phyloP scores from a whole-genome alignment of 2,329 filamentous ascomycete genomes.

The Exophiala phaeomuriformis region DNA sequence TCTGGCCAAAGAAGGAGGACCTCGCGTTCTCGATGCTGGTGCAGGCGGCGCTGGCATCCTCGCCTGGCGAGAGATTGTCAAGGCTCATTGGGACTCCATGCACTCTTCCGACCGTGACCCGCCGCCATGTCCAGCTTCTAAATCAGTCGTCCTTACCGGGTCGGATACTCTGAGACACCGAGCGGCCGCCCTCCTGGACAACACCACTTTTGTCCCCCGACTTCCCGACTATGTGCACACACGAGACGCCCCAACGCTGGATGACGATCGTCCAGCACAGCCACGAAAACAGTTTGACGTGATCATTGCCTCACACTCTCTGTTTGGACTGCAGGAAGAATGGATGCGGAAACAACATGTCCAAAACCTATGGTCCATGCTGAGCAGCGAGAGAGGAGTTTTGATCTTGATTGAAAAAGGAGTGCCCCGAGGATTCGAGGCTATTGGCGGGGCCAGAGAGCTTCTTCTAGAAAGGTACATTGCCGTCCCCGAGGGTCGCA shows the following conservation, averaged over 20 bases:
- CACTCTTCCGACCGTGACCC: constrained; percentile 36
- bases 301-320: constrained; percentile 77
- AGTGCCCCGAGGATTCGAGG: constrained; percentile 83
- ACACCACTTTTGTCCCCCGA: constrained; percentile 86
- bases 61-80: constrained; percentile 62
- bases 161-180: constrained; percentile 68
- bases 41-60: constrained; percentile 55
- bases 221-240: constrained; percentile 77
- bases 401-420: constrained; percentile 87
- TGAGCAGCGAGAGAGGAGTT: constrained; percentile 77
- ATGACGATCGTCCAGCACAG: constrained; percentile 47
- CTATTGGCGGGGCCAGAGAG: constrained; percentile 74
- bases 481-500: constrained; percentile 37
- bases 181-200: constrained; percentile 67
- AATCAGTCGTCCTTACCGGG: constrained; percentile 72
- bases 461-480: constrained; percentile 71
- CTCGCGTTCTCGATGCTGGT: constrained; percentile 55
- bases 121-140: constrained; percentile 52
- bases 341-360: constrained; percentile 70
- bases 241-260: constrained; percentile 50
- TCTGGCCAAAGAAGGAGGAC: constrained; percentile 49
- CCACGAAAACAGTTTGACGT: constrained; percentile 77
- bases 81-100: constrained; percentile 73
- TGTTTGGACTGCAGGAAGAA: constrained; percentile 69
- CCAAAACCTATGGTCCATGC: constrained; percentile 80